These are phyloP conservation scores for Rostrohypoxylon terebratum DNA, from an alignment of 495 filamentous ascomycete species.

Conservation along the genomic window DNA sequence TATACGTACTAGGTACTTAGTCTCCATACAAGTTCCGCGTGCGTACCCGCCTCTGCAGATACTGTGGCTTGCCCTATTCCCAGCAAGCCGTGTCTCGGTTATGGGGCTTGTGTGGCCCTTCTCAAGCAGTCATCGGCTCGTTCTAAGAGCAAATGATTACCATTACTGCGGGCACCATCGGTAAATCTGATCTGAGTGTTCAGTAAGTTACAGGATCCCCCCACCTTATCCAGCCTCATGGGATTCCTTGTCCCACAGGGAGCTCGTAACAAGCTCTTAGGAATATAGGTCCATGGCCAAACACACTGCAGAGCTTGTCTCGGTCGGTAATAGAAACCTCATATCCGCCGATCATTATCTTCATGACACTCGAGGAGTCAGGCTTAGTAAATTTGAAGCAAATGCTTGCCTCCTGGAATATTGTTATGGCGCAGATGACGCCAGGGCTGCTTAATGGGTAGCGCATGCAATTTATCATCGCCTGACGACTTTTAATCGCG, in stretches of 20 bases:
- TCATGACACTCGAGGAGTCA: not conserved
- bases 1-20: not conserved
- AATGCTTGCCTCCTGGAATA: not conserved
- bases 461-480: not conserved
- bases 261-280: not conserved
- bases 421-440: not conserved
- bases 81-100: not conserved
- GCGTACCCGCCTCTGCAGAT: not conserved
- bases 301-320: not conserved
- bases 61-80: not conserved
- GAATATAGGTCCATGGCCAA: not conserved
- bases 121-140: not conserved
- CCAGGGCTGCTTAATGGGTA: not conserved
- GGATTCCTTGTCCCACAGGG: not conserved
- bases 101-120: not conserved
- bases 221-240: not conserved
- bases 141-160: not conserved
- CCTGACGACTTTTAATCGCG: not conserved
- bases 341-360: not conserved
- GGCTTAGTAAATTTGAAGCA: constrained; percentile 2
- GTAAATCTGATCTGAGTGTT: not conserved
- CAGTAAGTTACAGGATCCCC: not conserved
- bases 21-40: not conserved
- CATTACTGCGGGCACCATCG: not conserved
- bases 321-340: not conserved